Evolutionary conservation across 208 protist genomes (phyloP), one percentile per base, ranked within the genome.

Genomic region (Sergeia podlipaevii): DNA sequence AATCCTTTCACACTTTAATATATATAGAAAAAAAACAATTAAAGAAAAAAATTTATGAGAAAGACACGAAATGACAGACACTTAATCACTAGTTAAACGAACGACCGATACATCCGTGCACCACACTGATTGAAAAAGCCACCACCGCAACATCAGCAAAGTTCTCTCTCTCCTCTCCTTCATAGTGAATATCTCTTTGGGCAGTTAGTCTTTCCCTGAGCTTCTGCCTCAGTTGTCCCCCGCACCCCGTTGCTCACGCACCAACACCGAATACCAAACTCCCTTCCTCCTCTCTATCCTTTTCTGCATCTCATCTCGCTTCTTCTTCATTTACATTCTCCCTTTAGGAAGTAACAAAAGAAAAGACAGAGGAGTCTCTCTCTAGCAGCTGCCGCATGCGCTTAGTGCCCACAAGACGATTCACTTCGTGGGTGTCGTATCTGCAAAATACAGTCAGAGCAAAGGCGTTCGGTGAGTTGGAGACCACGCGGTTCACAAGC

Each of bases 351-450:
- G 87, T 91, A 39, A 94, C 71, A 68, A 94, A 94, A 11, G 83
- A 91, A 41, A 83, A 90, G 46, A 84, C 71, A 18, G 74, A 70
- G 2, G 80, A 74, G 43, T 90, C 83, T 5, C 82, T 57, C 64
- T 89, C 75, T 0, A 94, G 71, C 62, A 94, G 43, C 54, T 89
- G 82, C 52, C 70, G 57, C 42, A 85, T 71, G 28, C 93, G 71
- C 18, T 60, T 57, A 0, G 79, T 96, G 18, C 97, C 97, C 10
- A 97, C 89, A 18, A 98, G 53, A 10, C 95, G 69, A 45, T 89
- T 87, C 13, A 98, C 68, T 56, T 93, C 85, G 44, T 97, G 80
- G n/a, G 76, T 78, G 73, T 98, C 97, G 59, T 88, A 96, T n/a
- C 75, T 50, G 34, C 79, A 95, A 65, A 92, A 98, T 3, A 98